phyloP scores from a whole-genome alignment of 192 early-diverging fungal species.

The Oehlia diaphana region DNA sequence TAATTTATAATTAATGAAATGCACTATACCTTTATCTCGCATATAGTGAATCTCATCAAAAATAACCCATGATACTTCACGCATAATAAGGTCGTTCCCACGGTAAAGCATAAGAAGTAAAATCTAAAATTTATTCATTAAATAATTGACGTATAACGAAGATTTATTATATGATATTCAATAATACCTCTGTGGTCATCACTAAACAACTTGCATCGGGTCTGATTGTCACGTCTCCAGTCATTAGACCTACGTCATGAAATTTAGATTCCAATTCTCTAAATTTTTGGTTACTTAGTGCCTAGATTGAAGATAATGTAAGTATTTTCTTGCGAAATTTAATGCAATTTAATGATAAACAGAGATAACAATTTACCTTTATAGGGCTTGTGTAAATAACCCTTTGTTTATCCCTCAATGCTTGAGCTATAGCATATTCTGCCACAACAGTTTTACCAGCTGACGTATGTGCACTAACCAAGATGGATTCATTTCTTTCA shows the following conservation, averaged over 20 bases:
- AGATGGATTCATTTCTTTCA: constrained; percentile 85
- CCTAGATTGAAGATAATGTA: constrained; percentile 42
- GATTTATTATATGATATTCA: not conserved
- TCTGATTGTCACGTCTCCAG: constrained; percentile 97
- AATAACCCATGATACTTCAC: constrained; percentile 96
- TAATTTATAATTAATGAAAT: not conserved
- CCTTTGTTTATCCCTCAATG: constrained; percentile 85
- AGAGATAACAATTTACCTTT: constrained; percentile 57
- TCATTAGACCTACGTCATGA: constrained; percentile 98
- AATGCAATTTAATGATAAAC: constrained; percentile 59
- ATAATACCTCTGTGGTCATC: constrained; percentile 87
- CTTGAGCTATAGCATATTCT: constrained; percentile 96
- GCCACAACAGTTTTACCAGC: constrained; percentile 98
- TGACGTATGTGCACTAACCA: constrained; percentile 92
- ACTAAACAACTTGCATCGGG: constrained; percentile 89
- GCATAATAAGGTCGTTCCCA: constrained; percentile 91
- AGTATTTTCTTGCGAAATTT: constrained; percentile 71
- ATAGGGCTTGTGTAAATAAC: constrained; percentile 98
- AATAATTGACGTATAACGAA: constrained; percentile 51
- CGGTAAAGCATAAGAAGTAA: constrained; percentile 95
- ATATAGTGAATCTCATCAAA: constrained; percentile 99
- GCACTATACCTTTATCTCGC: constrained; percentile 75
- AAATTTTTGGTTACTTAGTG: constrained; percentile 98
- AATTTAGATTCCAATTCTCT: constrained; percentile 93
- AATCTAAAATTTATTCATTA: constrained; percentile 78